Percentiles rank a stretch among this genome's conserved stretches.
These are phyloP conservation scores for Rhododendron vialii DNA, from an alignment of 148 eudicot genomes.

Conservation along the genomic window DNA sequence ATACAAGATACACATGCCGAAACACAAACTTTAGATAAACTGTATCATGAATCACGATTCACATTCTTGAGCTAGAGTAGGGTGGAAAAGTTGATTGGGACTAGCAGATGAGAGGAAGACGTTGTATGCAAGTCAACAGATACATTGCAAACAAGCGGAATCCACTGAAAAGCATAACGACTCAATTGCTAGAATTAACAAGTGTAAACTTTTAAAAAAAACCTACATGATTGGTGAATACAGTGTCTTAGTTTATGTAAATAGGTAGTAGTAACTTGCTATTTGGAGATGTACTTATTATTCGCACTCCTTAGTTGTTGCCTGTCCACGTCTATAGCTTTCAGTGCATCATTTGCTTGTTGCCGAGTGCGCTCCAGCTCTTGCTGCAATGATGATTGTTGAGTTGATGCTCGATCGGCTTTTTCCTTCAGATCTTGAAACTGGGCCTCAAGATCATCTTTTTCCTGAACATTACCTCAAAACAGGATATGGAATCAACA, in stretches of 20 bases:
- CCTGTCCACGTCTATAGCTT: constrained; percentile 83
- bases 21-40: background rate
- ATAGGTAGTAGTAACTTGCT: background rate
- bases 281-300: constrained; percentile 61
- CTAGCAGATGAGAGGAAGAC: background rate
- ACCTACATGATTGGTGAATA: background rate
- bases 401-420: constrained; percentile 66
- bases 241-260: background rate
- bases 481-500: constrained; percentile 5
- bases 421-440: constrained; percentile 70
- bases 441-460: constrained; percentile 86
- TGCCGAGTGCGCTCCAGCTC: constrained; percentile 90
- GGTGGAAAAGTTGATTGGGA: background rate
- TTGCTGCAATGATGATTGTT: constrained; percentile 69
- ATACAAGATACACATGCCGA: background rate
- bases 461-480: constrained; percentile 54
- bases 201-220: background rate
- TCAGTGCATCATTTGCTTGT: constrained; percentile 90
- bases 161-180: background rate
- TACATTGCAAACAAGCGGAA: background rate
- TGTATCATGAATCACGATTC: background rate
- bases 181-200: background rate
- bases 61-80: background rate
- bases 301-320: constrained; percentile 88
- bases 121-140: background rate